Conservation (phyloP, 352 stramenopile genomes). For the Pythium biforme region DNA sequence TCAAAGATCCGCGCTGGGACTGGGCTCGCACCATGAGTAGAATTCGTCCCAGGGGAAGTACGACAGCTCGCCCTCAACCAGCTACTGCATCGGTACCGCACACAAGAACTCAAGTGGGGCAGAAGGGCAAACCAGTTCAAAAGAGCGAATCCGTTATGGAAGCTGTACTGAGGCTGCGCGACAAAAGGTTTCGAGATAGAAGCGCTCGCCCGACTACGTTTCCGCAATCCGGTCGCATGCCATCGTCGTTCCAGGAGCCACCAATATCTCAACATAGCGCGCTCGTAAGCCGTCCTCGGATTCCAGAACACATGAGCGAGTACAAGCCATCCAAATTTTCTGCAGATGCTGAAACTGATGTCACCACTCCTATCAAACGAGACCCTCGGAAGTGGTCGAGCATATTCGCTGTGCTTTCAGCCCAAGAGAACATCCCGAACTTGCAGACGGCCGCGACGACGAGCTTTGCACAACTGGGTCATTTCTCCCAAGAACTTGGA, state of each 20-base stretch:
- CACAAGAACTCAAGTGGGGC: not conserved
- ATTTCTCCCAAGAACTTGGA: not conserved
- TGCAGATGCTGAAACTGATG: not conserved
- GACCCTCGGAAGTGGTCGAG: conserved; percentile 9
- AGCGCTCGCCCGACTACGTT: not conserved
- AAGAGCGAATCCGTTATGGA: conserved; percentile 34
- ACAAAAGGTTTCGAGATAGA: conserved; percentile 36
- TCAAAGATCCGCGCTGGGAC: conserved; percentile 25
- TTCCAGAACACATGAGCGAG: not conserved
- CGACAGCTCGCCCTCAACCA: not conserved
- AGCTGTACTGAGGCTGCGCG: conserved; percentile 48
- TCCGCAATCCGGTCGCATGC: not conserved
- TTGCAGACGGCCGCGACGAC: not conserved
- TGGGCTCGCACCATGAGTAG: conserved; percentile 23
- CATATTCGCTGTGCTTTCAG: conserved; percentile 14
- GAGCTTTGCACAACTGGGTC: not conserved
- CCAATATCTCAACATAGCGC: not conserved
- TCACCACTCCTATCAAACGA: not conserved
- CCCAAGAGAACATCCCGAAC: conserved; percentile 13
- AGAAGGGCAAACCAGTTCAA: not conserved
- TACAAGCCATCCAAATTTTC: not conserved
- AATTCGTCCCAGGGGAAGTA: conserved; percentile 11
- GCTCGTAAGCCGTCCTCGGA: not conserved
- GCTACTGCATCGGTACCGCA: not conserved
- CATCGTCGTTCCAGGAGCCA: not conserved